Evolutionary conservation across 2,329 filamentous ascomycete species (phyloP), one percentile per base, ranked within the genome.

Genomic region (Alternaria alternata): DNA sequence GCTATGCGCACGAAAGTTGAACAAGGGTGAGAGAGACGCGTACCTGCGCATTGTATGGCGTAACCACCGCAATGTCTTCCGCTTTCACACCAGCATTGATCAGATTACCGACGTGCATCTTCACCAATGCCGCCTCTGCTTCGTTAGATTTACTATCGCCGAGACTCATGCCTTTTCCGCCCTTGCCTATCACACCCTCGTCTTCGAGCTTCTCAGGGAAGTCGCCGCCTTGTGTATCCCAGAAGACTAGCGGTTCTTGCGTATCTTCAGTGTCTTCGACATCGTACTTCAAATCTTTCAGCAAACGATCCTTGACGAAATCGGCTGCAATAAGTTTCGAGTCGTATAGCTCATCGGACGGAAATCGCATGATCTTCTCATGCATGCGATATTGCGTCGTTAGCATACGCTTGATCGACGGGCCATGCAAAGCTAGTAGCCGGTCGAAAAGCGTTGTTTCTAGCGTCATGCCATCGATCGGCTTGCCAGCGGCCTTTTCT

Each of bases 341-440:
- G 62, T 92, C 92, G 80, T 99, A 99, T 11, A 98, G 84, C 74
- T 94, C 89, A 63, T 91, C 86, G 0, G 94, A 97, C 0, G 95
- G 94, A 72, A 97, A 99, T 7, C 88, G 86, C 94, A 98, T 98
- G 71, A 99, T 98, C 54, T 85, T 88, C 73, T 96, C 91, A 75
- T 99, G 93, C 95, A 99, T 99, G 38, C 95, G 93, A 78, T 99
- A 99, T 80, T 99, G 95, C 5, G 91, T 96, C 4, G 93, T 98
- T 24, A 99, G 87, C 92, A 98, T 97, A 52, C 91, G 86, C 81
- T 98, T 98, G 81, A 99, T 93, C 5, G 83, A 83, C 1, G 88
- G 81, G 1, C 95, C 95, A 75, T 99, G 92, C 16, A 97, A 82
- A 5, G 86, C 84, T 44, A 99, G 84, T 42, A 99, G 84, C 28